A percentile compares a stretch with the other conserved stretches of the same genome.
Evolutionary conservation across 306 rosid species (phyloP).

Genomic region (Cucurbita pepo): DNA sequence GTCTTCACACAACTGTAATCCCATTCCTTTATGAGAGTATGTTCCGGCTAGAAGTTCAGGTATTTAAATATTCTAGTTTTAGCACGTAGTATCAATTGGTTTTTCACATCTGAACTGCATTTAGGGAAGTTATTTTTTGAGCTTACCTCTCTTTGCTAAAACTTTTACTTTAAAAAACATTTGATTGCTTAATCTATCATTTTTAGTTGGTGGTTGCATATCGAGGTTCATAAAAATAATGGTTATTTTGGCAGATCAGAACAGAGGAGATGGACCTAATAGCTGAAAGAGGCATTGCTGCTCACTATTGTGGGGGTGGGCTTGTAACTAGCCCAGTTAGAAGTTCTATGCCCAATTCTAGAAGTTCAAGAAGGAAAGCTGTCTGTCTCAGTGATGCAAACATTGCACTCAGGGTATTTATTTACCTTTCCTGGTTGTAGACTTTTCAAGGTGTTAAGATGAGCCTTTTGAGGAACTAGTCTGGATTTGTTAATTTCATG

Average conservation of each 20-base stretch:
- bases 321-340: constrained; percentile 55
- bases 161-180: neutral
- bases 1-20: constrained; percentile 91
- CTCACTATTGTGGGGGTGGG: constrained; percentile 87
- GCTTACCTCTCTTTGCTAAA: constrained; percentile 3
- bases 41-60: constrained; percentile 96
- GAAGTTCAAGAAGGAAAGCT: constrained; percentile 70
- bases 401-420: constrained; percentile 88
- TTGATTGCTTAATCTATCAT: neutral
- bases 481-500: constrained; percentile 22
- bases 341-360: constrained; percentile 41
- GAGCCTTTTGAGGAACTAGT: neutral
- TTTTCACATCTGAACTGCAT: constrained; percentile 8
- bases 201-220: neutral
- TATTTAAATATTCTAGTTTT: constrained; percentile 12
- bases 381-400: constrained; percentile 87
- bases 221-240: neutral
- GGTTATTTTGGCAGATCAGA: constrained; percentile 55
- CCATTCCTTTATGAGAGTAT: constrained; percentile 94
- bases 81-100: constrained; percentile 1
- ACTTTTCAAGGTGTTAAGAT: constrained; percentile 12
- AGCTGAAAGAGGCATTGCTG: constrained; percentile 98
- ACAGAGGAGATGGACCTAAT: constrained; percentile 94
- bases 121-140: neutral
- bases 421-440: constrained; percentile 8